A percentile compares a stretch with the other conserved stretches of the same genome.
phyloP scores from a whole-genome alignment of 768 basidiomycete genomes.

The Leccinum disarticulatum region DNA sequence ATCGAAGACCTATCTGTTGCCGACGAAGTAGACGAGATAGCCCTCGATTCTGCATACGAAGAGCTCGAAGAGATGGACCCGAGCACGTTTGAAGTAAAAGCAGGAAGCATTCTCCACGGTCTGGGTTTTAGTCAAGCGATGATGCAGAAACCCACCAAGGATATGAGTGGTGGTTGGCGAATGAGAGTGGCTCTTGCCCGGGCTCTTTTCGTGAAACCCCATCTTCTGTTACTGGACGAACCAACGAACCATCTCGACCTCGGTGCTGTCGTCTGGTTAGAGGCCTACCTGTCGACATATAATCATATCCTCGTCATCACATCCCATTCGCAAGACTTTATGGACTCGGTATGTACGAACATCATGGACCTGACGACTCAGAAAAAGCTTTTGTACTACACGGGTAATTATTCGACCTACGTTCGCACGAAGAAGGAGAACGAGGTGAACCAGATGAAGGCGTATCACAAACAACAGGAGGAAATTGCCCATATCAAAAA shows the following conservation, averaged over 20 bases:
- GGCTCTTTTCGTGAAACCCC: slow-evolving; percentile 95
- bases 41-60: slow-evolving; percentile 88
- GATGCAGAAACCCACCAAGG: slow-evolving; percentile 97
- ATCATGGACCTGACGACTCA: slow-evolving; percentile 93
- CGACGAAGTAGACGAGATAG: slow-evolving; percentile 84
- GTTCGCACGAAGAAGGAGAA: slow-evolving; percentile 96
- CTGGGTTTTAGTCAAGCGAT: slow-evolving; percentile 86
- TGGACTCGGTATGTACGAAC: slow-evolving; percentile 97
- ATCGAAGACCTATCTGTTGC: slow-evolving; percentile 93
- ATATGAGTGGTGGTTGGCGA: slow-evolving; percentile 99
- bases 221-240: slow-evolving; percentile 92
- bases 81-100: slow-evolving; percentile 92
- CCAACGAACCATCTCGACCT: slow-evolving; percentile 93
- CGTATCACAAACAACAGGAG: slow-evolving; percentile 97
- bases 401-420: slow-evolving; percentile 96
- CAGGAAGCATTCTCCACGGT: slow-evolving; percentile 95
- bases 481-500: slow-evolving; percentile 99
- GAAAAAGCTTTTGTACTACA: slow-evolving; percentile 94
- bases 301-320: slow-evolving; percentile 98
- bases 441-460: slow-evolving; percentile 99
- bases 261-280: slow-evolving; percentile 97
- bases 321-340: slow-evolving; percentile 98
- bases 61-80: slow-evolving; percentile 98
- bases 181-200: slow-evolving; percentile 98
- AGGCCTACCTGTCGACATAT: slow-evolving; percentile 96